Percentiles rank a stretch among this genome's conserved stretches.
These are phyloP conservation scores for Entoloma clypeatum DNA, from an alignment of 1,284 basidiomycete genomes.

Conservation along the genomic window DNA sequence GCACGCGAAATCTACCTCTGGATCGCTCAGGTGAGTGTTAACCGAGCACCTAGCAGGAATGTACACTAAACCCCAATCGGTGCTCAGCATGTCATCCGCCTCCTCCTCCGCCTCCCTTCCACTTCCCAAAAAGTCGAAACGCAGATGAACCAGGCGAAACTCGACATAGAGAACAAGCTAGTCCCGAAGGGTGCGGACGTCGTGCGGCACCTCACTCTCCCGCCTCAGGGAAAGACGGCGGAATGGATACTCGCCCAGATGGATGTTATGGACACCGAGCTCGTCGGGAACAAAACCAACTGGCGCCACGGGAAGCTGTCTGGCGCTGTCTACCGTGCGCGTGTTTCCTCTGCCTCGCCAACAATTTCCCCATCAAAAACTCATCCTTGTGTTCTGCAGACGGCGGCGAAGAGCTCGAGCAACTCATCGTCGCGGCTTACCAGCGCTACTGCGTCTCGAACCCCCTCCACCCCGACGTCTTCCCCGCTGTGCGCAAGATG, in stretches of 20 bases:
- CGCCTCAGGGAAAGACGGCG: constrained; percentile 61
- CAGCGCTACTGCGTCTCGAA: constrained; percentile 78
- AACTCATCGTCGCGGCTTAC: constrained; percentile 67
- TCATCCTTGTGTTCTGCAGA: constrained; percentile 41
- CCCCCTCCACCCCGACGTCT: constrained; percentile 93
- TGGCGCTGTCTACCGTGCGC: constrained; percentile 85
- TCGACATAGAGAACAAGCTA: constrained; percentile 67
- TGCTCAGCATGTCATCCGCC: constrained; percentile 51
- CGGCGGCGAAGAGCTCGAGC: constrained; percentile 79
- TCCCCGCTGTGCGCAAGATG: constrained; percentile 95
- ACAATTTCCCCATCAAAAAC: neutral
- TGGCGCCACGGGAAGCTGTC: constrained; percentile 81
- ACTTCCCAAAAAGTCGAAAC: constrained; percentile 62
- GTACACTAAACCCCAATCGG: neutral
- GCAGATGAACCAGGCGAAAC: constrained; percentile 67
- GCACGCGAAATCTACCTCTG: constrained; percentile 54
- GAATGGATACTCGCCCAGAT: constrained; percentile 82
- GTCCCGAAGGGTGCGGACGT: constrained; percentile 60
- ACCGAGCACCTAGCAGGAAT: neutral
- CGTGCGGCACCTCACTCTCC: constrained; percentile 63
- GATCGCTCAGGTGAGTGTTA: constrained; percentile 47
- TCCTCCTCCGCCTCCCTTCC: constrained; percentile 67
- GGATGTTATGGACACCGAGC: constrained; percentile 68
- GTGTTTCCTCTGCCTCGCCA: neutral
- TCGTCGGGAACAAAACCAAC: constrained; percentile 40